Evolutionary conservation across 176 grass and related monocot species (phyloP).

Genomic region (Tillandsia fasciculata): DNA sequence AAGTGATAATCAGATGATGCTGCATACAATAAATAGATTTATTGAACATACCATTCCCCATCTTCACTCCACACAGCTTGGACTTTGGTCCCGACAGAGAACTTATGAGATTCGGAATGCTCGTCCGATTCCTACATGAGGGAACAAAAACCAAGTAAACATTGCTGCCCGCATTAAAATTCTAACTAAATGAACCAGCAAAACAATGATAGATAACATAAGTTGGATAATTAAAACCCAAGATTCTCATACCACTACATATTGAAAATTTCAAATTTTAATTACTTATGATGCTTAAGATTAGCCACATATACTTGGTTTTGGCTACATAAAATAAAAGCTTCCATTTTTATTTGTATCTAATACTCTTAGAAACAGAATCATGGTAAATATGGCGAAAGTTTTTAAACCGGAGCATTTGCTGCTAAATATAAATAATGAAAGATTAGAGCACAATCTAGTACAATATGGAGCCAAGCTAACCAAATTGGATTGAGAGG

Average conservation of each 20-base stretch:
- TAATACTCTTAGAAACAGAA: too few species aligned
- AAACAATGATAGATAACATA: background rate
- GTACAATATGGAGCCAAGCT: background rate
- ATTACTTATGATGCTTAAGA: background rate
- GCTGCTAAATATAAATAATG: background rate
- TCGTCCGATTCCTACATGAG: slow-evolving; percentile 30
- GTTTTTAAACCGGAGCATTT: background rate
- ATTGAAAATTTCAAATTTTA: background rate
- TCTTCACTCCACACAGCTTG: slow-evolving; percentile 85
- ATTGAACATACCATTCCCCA: slow-evolving; percentile 54
- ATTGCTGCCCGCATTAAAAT: too few species aligned
- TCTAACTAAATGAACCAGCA: background rate
- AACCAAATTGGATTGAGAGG: background rate
- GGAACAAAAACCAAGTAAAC: slow-evolving; percentile 3
- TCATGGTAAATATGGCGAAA: too few species aligned
- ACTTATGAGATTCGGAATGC: slow-evolving; percentile 30
- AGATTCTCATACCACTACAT: background rate
- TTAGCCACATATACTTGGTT: background rate
- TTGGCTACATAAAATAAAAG: too few species aligned
- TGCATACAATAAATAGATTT: slow-evolving; percentile 8
- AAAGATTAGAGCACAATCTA: background rate
- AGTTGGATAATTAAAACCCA: background rate
- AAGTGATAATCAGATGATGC: slow-evolving; percentile 3
- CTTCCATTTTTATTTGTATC: too few species aligned
- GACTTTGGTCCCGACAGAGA: slow-evolving; percentile 58